Base-by-base conservation (phyloP, 805 yeast genomes). In the Hanseniaspora clermontiae region DNA sequence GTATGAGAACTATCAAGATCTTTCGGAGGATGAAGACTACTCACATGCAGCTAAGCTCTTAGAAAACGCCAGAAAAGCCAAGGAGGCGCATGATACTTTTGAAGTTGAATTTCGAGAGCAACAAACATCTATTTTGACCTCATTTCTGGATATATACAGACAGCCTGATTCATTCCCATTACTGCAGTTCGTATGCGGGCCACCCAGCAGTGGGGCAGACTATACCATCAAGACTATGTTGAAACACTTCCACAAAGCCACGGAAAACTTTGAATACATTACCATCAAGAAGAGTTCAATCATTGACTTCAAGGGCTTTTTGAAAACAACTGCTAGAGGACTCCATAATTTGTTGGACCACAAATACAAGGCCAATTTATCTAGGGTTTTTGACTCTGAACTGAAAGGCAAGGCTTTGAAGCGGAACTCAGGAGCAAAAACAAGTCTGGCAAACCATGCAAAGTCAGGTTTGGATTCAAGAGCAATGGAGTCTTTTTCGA, bases 401-500 rank as follows among this genome's bases (percentile, higher is more conserved):
- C 5, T n/a, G 19, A 31, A 45, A n/a, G 7, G 14, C 9, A 45
- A 29, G 27, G 15, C 8, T 29, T 8, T 31, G 2, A 34, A 32
- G 34, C 34, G 29, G 49, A 34, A 17, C 19, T 12, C n/a, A 10
- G 10, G 14, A 6, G n/a, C 10, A 11, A 46, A 12, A 12, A 11
- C 12, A 12, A 10, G 6, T n/a, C 7, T 32, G 2, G 19, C 49
- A 5, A 15, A 14, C 6, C 38, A 39, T 17, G 40, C 46, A 8
- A 53, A 53, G 37, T 53, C 57, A 5, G 57, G 57, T 8, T 42
- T 53, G 24, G 57, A 53, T 20, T 46, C 57, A 9, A 53, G 57
- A 39, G 38, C 57, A 11, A 53, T 53, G 49, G 57, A 53, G 39
- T 46, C 49, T 2, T 53, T 53, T 39, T 20, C 39, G 3, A 24